phyloP scores from a whole-genome alignment of 306 rosid species.

The Inga leiocalycina region DNA sequence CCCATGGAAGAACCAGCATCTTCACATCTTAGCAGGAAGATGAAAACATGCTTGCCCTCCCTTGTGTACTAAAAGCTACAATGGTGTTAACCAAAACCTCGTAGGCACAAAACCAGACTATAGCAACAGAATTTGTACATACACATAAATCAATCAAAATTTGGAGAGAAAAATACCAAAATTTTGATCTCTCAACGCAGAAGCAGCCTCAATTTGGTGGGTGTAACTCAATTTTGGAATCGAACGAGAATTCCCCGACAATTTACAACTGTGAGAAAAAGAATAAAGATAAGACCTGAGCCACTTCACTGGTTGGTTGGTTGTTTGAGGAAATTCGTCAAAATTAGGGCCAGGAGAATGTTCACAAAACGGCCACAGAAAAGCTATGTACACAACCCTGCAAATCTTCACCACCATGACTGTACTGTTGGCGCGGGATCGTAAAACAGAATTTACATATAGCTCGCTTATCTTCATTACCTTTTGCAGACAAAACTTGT shows the following conservation, averaged over 20 bases:
- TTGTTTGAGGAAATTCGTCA: constrained; percentile 32
- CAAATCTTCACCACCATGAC: constrained; percentile 31
- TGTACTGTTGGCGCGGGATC: background rate
- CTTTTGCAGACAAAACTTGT: constrained; percentile 50
- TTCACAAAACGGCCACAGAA: constrained; percentile 45
- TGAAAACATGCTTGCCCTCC: background rate
- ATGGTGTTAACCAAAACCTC: background rate
- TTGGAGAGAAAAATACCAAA: constrained; percentile 13
- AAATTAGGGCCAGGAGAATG: constrained; percentile 33
- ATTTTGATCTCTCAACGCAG: constrained; percentile 2
- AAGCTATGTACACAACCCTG: constrained; percentile 79
- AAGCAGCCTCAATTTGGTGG: background rate
- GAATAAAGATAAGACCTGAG: background rate
- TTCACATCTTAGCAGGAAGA: background rate
- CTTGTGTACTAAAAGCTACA: background rate
- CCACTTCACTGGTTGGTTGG: constrained; percentile 26
- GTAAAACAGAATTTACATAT: background rate
- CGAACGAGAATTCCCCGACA: background rate
- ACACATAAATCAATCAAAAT: background rate
- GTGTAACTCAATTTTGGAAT: background rate
- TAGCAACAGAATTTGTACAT: constrained; percentile 4
- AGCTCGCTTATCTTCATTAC: constrained; percentile 40
- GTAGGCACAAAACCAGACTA: background rate
- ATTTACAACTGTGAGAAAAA: constrained; percentile 4
- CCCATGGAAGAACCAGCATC: background rate